Percentiles rank a stretch among this genome's conserved stretches.
Evolutionary conservation across 805 yeast species (phyloP).

Genomic region (Nakazawaea ishiwadae): DNA sequence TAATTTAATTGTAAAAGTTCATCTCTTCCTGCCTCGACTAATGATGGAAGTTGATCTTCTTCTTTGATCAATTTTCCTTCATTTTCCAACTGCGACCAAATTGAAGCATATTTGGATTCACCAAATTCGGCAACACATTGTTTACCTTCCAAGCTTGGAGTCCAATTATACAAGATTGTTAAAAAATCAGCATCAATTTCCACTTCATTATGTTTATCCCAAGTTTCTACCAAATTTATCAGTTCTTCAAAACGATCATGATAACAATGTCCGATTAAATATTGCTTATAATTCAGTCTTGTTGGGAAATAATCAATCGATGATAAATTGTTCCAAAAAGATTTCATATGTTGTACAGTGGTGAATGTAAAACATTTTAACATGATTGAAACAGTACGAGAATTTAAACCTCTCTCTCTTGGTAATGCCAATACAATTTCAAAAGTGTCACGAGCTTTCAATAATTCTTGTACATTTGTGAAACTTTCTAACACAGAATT

Average conservation of each 20-base stretch:
- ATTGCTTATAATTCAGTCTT: constrained; percentile 49
- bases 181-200: constrained; percentile 39
- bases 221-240: constrained; percentile 39
- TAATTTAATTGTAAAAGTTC: background rate
- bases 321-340: constrained; percentile 58
- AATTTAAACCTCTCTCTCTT: constrained; percentile 46
- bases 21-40: constrained; percentile 16
- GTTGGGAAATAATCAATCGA: constrained; percentile 45
- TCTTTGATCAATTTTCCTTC: constrained; percentile 24
- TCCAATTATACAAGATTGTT: constrained; percentile 43
- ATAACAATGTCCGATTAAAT: constrained; percentile 65
- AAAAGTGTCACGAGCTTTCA: constrained; percentile 56
- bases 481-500: constrained; percentile 65
- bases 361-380: constrained; percentile 54
- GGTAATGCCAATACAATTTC: constrained; percentile 53
- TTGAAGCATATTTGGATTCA: constrained; percentile 21
- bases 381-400: constrained; percentile 64
- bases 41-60: constrained; percentile 27
- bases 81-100: constrained; percentile 33
- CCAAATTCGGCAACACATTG: constrained; percentile 36
- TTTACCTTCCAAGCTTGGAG: constrained; percentile 32
- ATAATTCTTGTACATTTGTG: constrained; percentile 49
- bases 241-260: constrained; percentile 60
- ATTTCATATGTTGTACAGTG: constrained; percentile 49
- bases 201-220: constrained; percentile 42